Percentiles rank a stretch among this genome's conserved stretches.
phyloP scores from a whole-genome alignment of 2,329 filamentous ascomycete species.

The Verticillium albo-atrum region DNA sequence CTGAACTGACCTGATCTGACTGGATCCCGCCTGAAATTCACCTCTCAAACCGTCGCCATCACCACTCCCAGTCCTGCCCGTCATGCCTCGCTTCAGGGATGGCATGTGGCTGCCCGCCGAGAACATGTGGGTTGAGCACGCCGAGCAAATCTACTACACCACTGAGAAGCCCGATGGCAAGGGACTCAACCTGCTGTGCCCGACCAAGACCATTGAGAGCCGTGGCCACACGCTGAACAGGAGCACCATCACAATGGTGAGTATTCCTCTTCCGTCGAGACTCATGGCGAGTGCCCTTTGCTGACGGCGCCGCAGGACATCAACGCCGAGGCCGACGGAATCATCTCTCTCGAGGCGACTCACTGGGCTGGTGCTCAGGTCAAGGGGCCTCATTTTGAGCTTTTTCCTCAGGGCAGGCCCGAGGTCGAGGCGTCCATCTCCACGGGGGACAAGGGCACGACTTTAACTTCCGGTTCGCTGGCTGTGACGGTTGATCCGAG shows the following conservation, averaged over 20 bases:
- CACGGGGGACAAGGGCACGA: constrained; percentile 28
- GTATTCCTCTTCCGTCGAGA: not conserved
- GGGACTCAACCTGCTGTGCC: constrained; percentile 50
- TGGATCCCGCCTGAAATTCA: too few species aligned
- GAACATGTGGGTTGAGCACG: constrained; percentile 58
- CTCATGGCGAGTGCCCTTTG: not conserved
- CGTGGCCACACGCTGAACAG: constrained; percentile 53
- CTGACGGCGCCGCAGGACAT: constrained; percentile 17
- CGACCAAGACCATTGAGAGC: constrained; percentile 46
- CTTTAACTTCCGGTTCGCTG: constrained; percentile 28
- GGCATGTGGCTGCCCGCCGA: constrained; percentile 60
- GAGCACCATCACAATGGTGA: constrained; percentile 40
- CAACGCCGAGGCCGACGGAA: constrained; percentile 31
- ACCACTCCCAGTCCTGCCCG: constrained; percentile 1
- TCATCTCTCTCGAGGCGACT: constrained; percentile 33
- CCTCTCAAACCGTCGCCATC: not conserved
- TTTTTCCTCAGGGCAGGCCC: constrained; percentile 30
- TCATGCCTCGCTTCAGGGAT: constrained; percentile 29
- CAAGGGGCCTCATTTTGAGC: constrained; percentile 32
- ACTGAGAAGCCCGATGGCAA: constrained; percentile 39
- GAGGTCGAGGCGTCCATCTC: constrained; percentile 19
- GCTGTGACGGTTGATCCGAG: constrained; percentile 29
- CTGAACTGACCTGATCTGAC: constrained; percentile 9
- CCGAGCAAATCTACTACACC: constrained; percentile 55
- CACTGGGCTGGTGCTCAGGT: constrained; percentile 33